These are phyloP conservation scores for Bipolaris bicolor DNA, from an alignment of 2,329 filamentous ascomycete genomes.

Conservation along the genomic window DNA sequence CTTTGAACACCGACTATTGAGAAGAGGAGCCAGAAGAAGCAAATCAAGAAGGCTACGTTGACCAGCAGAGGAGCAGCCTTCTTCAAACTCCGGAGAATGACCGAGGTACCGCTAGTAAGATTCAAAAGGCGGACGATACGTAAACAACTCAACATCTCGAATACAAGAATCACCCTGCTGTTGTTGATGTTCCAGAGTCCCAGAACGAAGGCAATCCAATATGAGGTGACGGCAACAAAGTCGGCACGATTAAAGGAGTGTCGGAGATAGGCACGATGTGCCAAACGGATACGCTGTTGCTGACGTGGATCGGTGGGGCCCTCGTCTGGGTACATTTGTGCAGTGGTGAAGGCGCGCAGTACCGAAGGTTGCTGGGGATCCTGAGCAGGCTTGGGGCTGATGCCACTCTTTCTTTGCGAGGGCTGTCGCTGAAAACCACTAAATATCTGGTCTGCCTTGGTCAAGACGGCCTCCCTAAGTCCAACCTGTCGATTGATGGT, in stretches of 20 bases:
- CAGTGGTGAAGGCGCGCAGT: slow-evolving; percentile 75
- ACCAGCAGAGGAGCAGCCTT: slow-evolving; percentile 90
- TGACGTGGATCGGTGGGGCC: slow-evolving; percentile 69
- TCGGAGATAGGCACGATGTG: slow-evolving; percentile 87
- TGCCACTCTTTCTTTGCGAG: slow-evolving; percentile 62
- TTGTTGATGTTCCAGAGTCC: slow-evolving; percentile 72
- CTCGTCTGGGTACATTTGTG: slow-evolving; percentile 63
- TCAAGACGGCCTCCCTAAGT: slow-evolving; percentile 72
- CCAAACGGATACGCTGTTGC: slow-evolving; percentile 82
- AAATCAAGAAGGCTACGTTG: slow-evolving; percentile 90
- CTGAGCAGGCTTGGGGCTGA: slow-evolving; percentile 39
- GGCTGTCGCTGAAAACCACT: slow-evolving; percentile 74
- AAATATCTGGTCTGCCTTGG: slow-evolving; percentile 80
- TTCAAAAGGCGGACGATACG: slow-evolving; percentile 90
- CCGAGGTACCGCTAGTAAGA: slow-evolving; percentile 90
- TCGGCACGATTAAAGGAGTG: slow-evolving; percentile 97
- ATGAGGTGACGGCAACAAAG: slow-evolving; percentile 91
- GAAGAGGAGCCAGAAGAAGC: slow-evolving; percentile 98
- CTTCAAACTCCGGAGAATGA: slow-evolving; percentile 93
- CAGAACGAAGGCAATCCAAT: slow-evolving; percentile 87
- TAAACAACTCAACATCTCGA: slow-evolving; percentile 94
- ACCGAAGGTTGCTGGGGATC: slow-evolving; percentile 65
- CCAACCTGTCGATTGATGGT: slow-evolving; percentile 82
- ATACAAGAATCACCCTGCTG: slow-evolving; percentile 78
- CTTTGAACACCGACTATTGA: slow-evolving; percentile 96